Conservation (phyloP, 306 rosid genomes). For the Mimosa pudica region DNA sequence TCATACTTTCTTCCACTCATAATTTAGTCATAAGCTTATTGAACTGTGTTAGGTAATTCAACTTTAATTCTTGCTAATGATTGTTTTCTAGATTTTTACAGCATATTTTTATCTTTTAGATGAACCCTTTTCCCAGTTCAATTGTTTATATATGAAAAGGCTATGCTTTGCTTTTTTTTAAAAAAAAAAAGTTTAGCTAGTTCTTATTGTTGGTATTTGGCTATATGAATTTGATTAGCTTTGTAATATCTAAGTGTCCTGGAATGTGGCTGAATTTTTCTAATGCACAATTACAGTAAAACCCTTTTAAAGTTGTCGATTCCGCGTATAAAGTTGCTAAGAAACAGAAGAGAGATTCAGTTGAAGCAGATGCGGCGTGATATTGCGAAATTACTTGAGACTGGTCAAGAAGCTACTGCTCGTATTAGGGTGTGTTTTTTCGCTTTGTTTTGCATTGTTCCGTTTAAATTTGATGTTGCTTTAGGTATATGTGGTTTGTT, state of each 20-base stretch:
- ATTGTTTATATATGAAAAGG: conserved; percentile 5
- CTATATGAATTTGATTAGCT: not conserved
- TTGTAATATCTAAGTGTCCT: not conserved
- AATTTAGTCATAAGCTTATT: not conserved
- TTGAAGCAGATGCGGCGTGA: conserved; percentile 94
- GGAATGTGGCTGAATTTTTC: conserved; percentile 19
- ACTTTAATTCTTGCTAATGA: not conserved
- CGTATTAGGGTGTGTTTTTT: conserved; percentile 68
- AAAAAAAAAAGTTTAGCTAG: not conserved
- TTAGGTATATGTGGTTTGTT: not conserved
- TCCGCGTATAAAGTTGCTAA: conserved; percentile 90
- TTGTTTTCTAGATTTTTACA: not conserved
- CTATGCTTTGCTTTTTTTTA: not conserved
- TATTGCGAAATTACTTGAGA: conserved; percentile 96
- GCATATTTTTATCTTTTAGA: not conserved
- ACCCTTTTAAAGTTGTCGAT: conserved; percentile 87
- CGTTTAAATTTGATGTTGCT: not conserved
- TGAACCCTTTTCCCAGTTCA: not conserved
- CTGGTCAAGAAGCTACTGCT: conserved; percentile 99
- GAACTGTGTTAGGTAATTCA: conserved; percentile 4
- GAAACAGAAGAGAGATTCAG: conserved; percentile 92
- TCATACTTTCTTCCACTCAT: not conserved
- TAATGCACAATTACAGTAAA: conserved; percentile 60
- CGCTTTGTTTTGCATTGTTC: not conserved
- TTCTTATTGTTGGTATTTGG: not conserved